Conservation (phyloP, 2,329 filamentous ascomycete genomes). For the Claviceps digitariae region DNA sequence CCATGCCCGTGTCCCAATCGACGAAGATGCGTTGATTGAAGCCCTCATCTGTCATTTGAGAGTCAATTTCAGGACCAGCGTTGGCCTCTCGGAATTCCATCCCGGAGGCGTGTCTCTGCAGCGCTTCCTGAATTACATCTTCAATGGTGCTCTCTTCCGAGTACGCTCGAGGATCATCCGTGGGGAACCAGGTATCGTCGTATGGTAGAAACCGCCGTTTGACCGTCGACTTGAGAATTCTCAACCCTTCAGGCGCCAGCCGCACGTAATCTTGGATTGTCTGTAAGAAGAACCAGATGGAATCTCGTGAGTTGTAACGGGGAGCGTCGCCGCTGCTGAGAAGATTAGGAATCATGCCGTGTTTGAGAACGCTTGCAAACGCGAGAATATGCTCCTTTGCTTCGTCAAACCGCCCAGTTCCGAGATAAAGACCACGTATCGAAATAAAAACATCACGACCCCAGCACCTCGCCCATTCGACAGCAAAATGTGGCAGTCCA, state of each 20-base stretch:
- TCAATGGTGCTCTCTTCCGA: conserved; percentile 70
- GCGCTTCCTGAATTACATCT: conserved; percentile 82
- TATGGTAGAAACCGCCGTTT: conserved; percentile 83
- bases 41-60: conserved; percentile 82
- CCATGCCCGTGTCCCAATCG: conserved; percentile 78
- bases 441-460: conserved; percentile 96
- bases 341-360: conserved; percentile 95
- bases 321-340: conserved; percentile 74
- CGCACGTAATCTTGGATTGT: conserved; percentile 86
- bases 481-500: conserved; percentile 84
- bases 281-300: conserved; percentile 95
- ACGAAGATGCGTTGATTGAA: conserved; percentile 87
- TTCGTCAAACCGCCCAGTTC: conserved; percentile 75
- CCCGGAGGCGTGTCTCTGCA: conserved; percentile 82
- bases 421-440: conserved; percentile 78
- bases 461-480: conserved; percentile 93
- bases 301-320: conserved; percentile 91
- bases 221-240: conserved; percentile 63
- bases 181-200: conserved; percentile 86
- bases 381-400: conserved; percentile 89
- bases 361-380: conserved; percentile 92
- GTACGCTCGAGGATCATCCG: conserved; percentile 72
- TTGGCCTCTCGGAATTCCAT: conserved; percentile 93
- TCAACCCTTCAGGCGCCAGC: conserved; percentile 63
- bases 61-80: conserved; percentile 75